These are phyloP conservation scores for Mollisiaceae sp. DNA, from an alignment of 2,329 filamentous ascomycete species.

Conservation along the genomic window DNA sequence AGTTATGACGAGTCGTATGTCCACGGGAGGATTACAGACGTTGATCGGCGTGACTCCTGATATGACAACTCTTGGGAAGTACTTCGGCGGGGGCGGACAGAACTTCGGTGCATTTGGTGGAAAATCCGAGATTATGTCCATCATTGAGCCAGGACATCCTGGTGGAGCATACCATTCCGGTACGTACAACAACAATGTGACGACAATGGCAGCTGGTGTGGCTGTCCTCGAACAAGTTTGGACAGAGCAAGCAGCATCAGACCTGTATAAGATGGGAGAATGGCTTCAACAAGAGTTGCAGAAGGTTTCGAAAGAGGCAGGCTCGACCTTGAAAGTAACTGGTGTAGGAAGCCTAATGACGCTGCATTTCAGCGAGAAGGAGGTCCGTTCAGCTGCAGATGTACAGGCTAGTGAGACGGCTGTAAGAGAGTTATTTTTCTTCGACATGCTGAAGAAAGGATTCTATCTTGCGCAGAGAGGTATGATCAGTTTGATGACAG, in stretches of 20 bases:
- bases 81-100: slow-evolving; percentile 68
- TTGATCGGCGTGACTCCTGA: slow-evolving; percentile 57
- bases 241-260: slow-evolving; percentile 21
- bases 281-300: slow-evolving; percentile 22
- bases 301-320: slow-evolving; percentile 19
- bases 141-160: slow-evolving; percentile 56
- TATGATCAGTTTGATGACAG: slow-evolving; percentile 26
- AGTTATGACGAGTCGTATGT: slow-evolving; percentile 69
- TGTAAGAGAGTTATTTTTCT: slow-evolving; percentile 29
- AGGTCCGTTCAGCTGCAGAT: slow-evolving; percentile 20
- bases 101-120: slow-evolving; percentile 71
- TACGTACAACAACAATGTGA: slow-evolving; percentile 70
- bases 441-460: slow-evolving; percentile 29
- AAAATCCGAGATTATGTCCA: slow-evolving; percentile 58
- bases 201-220: slow-evolving; percentile 57
- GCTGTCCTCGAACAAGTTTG: slow-evolving; percentile 25
- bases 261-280: slow-evolving; percentile 20
- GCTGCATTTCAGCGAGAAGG: slow-evolving; percentile 26
- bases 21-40: slow-evolving; percentile 54
- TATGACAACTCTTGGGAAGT: slow-evolving; percentile 68
- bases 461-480: slow-evolving; percentile 25
- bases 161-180: slow-evolving; percentile 58
- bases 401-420: slow-evolving; percentile 19
- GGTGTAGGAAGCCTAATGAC: slow-evolving; percentile 27
- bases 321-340: slow-evolving; percentile 21